A percentile compares a stretch with the other conserved stretches of the same genome.
phyloP scores from a whole-genome alignment of 225 moss, liverwort and hornwort genomes.

The Takakia lepidozioides region DNA sequence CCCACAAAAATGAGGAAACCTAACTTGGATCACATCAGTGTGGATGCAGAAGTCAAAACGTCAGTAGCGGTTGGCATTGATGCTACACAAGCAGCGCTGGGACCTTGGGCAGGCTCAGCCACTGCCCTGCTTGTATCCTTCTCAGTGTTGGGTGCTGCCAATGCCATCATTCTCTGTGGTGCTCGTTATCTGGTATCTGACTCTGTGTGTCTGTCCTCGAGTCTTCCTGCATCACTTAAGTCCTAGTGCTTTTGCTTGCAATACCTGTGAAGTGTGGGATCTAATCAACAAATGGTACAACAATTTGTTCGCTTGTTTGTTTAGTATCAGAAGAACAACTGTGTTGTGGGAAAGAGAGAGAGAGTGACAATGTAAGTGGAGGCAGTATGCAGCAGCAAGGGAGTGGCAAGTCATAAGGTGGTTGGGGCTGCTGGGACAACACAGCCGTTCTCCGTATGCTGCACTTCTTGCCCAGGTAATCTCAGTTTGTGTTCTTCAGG shows the following conservation, averaged over 20 bases:
- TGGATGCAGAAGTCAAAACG: slow-evolving; percentile 54
- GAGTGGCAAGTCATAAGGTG: slow-evolving; percentile 52
- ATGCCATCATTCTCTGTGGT: slow-evolving; percentile 57
- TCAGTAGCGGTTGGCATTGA: slow-evolving; percentile 71
- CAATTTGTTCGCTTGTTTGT: no score
- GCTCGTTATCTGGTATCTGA: slow-evolving; percentile 68
- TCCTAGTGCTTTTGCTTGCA: no score
- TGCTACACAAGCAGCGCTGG: slow-evolving; percentile 38
- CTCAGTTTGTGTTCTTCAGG: background rate
- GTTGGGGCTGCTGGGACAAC: slow-evolving; percentile 31
- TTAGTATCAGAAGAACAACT: no score
- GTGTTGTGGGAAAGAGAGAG: no score
- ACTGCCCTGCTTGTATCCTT: slow-evolving; percentile 57
- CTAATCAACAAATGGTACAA: no score
- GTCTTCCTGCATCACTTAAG: background rate
- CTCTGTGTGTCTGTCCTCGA: background rate
- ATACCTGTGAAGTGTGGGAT: no score
- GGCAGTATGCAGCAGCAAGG: slow-evolving; percentile 69
- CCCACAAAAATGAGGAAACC: background rate
- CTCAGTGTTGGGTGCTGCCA: slow-evolving; percentile 57
- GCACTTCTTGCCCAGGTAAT: slow-evolving; percentile 62
- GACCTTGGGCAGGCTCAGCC: slow-evolving; percentile 53
- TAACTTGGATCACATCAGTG: background rate
- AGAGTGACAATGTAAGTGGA: no score
- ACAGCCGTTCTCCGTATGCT: slow-evolving; percentile 43